These are phyloP conservation scores for Porogramme epimiltina DNA, from an alignment of 1,284 basidiomycete species.

Conservation along the genomic window DNA sequence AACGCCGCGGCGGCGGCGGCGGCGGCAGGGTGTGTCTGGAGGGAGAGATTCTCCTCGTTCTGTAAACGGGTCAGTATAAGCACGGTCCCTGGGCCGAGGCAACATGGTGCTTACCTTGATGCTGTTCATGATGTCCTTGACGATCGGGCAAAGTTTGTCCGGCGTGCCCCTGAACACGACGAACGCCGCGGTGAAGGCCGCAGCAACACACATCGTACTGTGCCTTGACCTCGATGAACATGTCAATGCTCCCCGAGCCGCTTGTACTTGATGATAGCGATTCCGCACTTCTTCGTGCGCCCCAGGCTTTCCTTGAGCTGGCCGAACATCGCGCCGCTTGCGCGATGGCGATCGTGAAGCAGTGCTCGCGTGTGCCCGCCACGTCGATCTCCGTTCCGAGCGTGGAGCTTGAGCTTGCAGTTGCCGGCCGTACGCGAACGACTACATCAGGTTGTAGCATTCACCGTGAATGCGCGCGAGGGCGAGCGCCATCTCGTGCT, in stretches of 20 bases:
- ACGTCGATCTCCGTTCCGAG: constrained; percentile 83
- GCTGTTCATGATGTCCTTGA: constrained; percentile 97
- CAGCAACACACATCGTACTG: constrained; percentile 89
- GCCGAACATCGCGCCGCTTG: constrained; percentile 69
- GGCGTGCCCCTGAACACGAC: constrained; percentile 85
- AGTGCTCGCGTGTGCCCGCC: constrained; percentile 59
- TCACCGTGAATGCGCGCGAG: constrained; percentile 84
- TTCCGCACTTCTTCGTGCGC: constrained; percentile 76
- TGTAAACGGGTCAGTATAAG: constrained; percentile 32
- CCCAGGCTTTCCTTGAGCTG: constrained; percentile 76
- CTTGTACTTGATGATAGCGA: constrained; percentile 79
- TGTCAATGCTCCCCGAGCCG: constrained; percentile 77
- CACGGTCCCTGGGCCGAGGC: too few relatives aligned
- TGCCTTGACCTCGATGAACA: constrained; percentile 83
- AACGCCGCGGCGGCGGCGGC: constrained; percentile 91
- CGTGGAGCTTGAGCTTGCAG: constrained; percentile 85
- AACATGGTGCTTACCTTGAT: constrained; percentile 71
- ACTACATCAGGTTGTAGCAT: constrained; percentile 77
- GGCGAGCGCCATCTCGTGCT: constrained; percentile 90
- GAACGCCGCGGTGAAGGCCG: constrained; percentile 89
- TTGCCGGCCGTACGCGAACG: constrained; percentile 84
- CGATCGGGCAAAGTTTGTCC: constrained; percentile 93
- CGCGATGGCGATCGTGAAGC: constrained; percentile 85
- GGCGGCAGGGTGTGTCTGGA: constrained; percentile 87
- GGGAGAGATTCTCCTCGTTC: constrained; percentile 88